phyloP scores from a whole-genome alignment of 192 early-diverging fungal species.

The Rhizophagus prolifer region DNA sequence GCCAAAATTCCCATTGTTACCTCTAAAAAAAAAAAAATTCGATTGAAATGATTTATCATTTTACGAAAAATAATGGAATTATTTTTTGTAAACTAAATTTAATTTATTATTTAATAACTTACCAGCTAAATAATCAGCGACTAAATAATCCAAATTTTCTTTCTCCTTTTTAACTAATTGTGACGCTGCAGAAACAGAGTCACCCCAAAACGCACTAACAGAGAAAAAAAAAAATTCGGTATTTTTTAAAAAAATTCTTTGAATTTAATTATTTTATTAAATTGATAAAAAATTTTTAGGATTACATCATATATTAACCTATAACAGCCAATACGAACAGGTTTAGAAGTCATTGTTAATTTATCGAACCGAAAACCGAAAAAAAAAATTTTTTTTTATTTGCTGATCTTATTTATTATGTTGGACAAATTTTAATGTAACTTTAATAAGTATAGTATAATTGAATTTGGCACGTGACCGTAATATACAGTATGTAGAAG shows the following conservation, averaged over 20 bases:
- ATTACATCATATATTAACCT: neutral
- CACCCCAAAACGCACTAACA: constrained; percentile 58
- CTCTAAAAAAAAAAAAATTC: constrained; percentile 38
- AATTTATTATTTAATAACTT: neutral
- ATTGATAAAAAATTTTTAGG: neutral
- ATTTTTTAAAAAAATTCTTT: neutral
- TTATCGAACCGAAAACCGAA: too few relatives aligned
- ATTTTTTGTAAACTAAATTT: neutral
- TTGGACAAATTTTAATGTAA: too few relatives aligned
- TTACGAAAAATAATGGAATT: neutral
- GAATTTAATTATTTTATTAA: neutral
- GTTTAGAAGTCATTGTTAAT: constrained; percentile 12
- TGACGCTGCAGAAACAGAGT: constrained; percentile 51
- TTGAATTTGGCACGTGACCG: too few relatives aligned
- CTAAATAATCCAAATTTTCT: constrained; percentile 51
- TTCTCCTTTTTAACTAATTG: constrained; percentile 55
- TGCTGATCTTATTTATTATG: too few relatives aligned
- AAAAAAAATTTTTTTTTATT: too few relatives aligned
- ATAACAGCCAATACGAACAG: constrained; percentile 60
- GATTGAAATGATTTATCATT: too few relatives aligned
- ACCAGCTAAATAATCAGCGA: constrained; percentile 68
- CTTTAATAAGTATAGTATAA: too few relatives aligned
- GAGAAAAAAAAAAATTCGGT: neutral
- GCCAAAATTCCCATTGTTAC: constrained; percentile 71
- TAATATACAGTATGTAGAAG: too few relatives aligned